These are phyloP conservation scores for Casuarina glauca DNA, from an alignment of 306 rosid genomes.

Conservation along the genomic window DNA sequence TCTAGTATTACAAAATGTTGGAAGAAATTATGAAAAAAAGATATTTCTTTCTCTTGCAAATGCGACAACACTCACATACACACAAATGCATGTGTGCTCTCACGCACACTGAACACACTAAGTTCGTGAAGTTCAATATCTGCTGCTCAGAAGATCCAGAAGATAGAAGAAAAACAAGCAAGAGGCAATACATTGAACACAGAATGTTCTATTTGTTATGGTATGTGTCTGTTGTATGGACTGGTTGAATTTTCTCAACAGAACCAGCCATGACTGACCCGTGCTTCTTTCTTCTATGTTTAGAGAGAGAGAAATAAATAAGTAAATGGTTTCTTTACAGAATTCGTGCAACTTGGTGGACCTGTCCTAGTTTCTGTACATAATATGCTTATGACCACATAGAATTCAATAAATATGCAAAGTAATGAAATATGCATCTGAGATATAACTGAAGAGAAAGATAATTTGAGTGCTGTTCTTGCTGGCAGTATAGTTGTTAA, in stretches of 20 bases:
- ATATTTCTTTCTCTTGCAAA: not conserved
- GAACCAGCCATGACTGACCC: not conserved
- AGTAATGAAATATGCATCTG: slow-evolving; percentile 13
- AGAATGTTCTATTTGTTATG: not conserved
- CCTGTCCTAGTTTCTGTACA: not conserved
- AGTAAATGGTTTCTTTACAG: not conserved
- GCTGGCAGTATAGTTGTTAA: slow-evolving; percentile 63
- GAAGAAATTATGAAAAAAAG: not conserved
- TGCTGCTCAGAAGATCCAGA: not conserved
- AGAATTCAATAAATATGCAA: slow-evolving; percentile 12
- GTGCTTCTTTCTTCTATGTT: not conserved
- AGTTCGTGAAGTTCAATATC: not conserved
- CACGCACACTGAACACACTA: not conserved
- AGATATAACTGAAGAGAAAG: slow-evolving; percentile 8
- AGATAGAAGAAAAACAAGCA: not conserved
- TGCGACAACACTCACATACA: not conserved
- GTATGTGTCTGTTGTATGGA: slow-evolving; percentile 1
- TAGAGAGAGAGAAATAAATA: not conserved
- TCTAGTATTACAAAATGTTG: not conserved
- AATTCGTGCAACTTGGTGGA: slow-evolving; percentile 4
- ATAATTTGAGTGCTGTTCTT: slow-evolving; percentile 26
- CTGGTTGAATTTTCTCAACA: not conserved
- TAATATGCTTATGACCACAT: not conserved
- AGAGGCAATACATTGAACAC: not conserved
- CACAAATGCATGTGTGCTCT: too few relatives aligned